These are phyloP conservation scores for Chlorella vulgaris DNA, from an alignment of 139 green algal species.

Conservation along the genomic window DNA sequence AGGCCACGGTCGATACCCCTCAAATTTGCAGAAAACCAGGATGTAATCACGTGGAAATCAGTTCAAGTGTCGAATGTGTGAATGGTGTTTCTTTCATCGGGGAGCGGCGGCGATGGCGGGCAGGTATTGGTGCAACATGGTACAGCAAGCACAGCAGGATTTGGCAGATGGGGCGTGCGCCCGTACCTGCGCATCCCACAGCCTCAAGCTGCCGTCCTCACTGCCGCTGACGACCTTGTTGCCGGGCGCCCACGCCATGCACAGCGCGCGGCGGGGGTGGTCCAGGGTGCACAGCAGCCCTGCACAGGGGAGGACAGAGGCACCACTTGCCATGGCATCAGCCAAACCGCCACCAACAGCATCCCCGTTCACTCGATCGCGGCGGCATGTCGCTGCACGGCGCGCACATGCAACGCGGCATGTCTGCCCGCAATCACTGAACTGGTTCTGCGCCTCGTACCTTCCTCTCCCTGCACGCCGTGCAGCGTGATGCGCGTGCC, in stretches of 20 bases:
- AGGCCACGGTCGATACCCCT: not conserved
- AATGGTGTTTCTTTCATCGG: conserved; percentile 30
- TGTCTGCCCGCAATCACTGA: not conserved
- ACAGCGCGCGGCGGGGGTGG: conserved; percentile 49
- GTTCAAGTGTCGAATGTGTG: conserved; percentile 38
- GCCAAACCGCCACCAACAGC: not conserved
- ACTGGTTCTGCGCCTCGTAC: not conserved
- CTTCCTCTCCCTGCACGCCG: conserved; percentile 19
- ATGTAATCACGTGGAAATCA: conserved; percentile 14
- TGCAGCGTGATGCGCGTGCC: conserved; percentile 56
- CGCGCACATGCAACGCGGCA: no score
- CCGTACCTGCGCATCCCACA: conserved; percentile 63
- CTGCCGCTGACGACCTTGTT: conserved; percentile 32
- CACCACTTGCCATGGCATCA: not conserved
- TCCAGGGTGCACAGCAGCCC: conserved; percentile 24
- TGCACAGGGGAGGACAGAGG: not conserved
- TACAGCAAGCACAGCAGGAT: not conserved
- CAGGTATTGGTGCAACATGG: no score
- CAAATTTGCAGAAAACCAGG: conserved; percentile 35
- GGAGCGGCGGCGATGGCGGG: not conserved
- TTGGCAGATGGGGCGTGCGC: not conserved
- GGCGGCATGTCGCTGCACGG: no score
- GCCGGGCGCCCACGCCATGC: conserved; percentile 30
- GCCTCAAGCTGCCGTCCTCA: conserved; percentile 49
- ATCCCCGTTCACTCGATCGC: no score